phyloP scores from a whole-genome alignment of 73 alveolate species.

The Tetrahymena borealis region DNA sequence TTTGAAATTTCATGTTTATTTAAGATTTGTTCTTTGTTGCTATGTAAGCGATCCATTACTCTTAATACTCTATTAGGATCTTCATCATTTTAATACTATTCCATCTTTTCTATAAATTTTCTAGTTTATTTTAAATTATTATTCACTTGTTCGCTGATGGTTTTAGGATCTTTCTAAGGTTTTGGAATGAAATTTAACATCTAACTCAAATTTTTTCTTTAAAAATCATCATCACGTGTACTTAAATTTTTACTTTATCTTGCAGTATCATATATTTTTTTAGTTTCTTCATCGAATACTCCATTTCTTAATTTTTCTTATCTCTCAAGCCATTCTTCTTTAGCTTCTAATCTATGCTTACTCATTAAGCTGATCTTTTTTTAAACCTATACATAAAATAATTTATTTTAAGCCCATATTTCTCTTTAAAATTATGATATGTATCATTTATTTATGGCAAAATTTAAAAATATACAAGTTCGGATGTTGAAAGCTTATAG shows the following conservation, averaged over 20 bases:
- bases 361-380: slow-evolving; percentile 25
- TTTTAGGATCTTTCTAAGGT: not conserved
- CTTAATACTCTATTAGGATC: not conserved
- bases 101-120: not conserved
- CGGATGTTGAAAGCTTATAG: not conserved
- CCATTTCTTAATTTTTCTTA: slow-evolving; percentile 17
- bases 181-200: not conserved
- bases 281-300: slow-evolving; percentile 35
- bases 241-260: not conserved
- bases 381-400: not conserved
- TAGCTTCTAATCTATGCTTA: slow-evolving; percentile 27
- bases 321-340: slow-evolving; percentile 23
- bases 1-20: not conserved
- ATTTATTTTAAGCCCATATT: not conserved
- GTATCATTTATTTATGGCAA: not conserved
- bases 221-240: not conserved
- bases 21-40: not conserved
- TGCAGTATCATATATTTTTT: slow-evolving; percentile 4
- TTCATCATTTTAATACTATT: not conserved
- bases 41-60: not conserved
- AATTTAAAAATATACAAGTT: not conserved
- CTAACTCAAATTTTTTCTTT: not conserved
- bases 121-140: not conserved
- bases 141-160: not conserved
- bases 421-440: not conserved